A percentile compares a stretch with the other conserved stretches of the same genome.
These are phyloP conservation scores for Kwoniella botswanensis DNA, from an alignment of 768 basidiomycete species.

Conservation along the genomic window DNA sequence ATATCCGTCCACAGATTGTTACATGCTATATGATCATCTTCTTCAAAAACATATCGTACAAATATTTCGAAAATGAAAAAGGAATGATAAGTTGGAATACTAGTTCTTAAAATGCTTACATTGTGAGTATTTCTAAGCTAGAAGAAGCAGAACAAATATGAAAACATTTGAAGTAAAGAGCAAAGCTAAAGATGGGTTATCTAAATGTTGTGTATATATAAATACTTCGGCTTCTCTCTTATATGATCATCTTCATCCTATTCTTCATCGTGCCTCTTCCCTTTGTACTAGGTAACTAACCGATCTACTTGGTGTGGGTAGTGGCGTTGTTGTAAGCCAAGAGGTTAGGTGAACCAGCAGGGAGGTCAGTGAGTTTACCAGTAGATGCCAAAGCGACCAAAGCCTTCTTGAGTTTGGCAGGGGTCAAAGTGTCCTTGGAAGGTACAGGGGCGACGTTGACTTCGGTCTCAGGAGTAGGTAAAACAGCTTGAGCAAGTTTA, in stretches of 20 bases:
- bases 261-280: too few relatives aligned
- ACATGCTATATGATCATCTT: slow-evolving; percentile 11
- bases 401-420: slow-evolving; percentile 76
- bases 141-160: neutral
- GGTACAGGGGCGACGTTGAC: slow-evolving; percentile 38
- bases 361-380: slow-evolving; percentile 63
- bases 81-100: neutral
- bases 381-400: slow-evolving; percentile 68
- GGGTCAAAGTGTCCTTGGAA: slow-evolving; percentile 62
- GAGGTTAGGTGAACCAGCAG: slow-evolving; percentile 57
- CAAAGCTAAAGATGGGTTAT: neutral
- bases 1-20: neutral
- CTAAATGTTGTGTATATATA: neutral
- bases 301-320: neutral
- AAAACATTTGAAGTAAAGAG: neutral
- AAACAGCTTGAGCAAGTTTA: slow-evolving; percentile 67
- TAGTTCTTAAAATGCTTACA: slow-evolving; percentile 1
- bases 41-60: slow-evolving; percentile 10
- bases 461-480: slow-evolving; percentile 59
- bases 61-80: neutral
- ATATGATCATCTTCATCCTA: neutral
- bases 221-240: neutral
- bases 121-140: neutral
- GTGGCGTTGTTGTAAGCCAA: slow-evolving; percentile 59
- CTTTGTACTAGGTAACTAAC: too few relatives aligned